Conservation (phyloP, 331 rosid species). For the Malus hybrid region DNA sequence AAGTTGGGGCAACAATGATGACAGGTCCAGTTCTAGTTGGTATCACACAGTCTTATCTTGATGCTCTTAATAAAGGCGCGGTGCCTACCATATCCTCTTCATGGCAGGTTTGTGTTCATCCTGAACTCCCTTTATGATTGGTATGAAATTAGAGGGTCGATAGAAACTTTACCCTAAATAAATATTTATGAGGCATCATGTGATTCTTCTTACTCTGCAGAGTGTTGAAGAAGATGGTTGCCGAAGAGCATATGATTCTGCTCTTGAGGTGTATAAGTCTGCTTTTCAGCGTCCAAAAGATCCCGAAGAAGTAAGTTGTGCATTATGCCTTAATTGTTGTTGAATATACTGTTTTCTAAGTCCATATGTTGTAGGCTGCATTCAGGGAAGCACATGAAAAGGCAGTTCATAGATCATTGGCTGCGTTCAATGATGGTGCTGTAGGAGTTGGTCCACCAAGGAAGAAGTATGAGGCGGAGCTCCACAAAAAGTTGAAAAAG, state of each 20-base stretch:
- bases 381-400: slow-evolving; percentile 82
- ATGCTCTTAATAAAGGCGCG: slow-evolving; percentile 84
- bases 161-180: background rate
- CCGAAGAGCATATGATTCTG: slow-evolving; percentile 66
- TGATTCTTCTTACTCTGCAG: slow-evolving; percentile 25
- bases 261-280: slow-evolving; percentile 60
- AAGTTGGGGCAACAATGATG: slow-evolving; percentile 86
- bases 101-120: slow-evolving; percentile 66
- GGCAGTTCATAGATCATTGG: slow-evolving; percentile 68
- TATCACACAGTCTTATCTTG: slow-evolving; percentile 67
- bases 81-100: slow-evolving; percentile 90
- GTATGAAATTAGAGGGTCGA: background rate
- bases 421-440: slow-evolving; percentile 61
- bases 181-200: background rate
- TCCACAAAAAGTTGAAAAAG: slow-evolving; percentile 59
- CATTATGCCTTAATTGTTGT: background rate
- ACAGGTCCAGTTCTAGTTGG: slow-evolving; percentile 85
- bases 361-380: slow-evolving; percentile 42
- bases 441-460: slow-evolving; percentile 77
- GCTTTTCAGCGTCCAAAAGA: slow-evolving; percentile 61
- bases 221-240: slow-evolving; percentile 91
- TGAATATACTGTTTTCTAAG: slow-evolving; percentile 14
- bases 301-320: slow-evolving; percentile 79
- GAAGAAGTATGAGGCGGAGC: slow-evolving; percentile 61
- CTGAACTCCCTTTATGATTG: background rate